Evolutionary conservation across 1,139 yeast species (phyloP), one percentile per base, ranked within the genome.

Genomic region (Debaryomycetaceae sp.): DNA sequence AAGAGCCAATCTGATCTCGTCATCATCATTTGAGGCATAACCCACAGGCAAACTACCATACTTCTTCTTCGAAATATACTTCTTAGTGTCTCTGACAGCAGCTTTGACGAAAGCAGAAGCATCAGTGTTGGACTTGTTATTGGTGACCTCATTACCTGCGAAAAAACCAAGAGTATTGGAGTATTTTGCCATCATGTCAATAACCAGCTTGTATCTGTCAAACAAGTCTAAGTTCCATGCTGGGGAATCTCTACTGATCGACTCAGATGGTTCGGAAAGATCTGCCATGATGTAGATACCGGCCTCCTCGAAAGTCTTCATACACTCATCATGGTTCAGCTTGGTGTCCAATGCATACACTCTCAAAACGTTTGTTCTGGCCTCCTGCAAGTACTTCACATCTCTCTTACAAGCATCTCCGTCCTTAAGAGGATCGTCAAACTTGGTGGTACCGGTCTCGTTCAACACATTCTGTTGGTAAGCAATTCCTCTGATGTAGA

Each of bases 21-120:
- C 69, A 53, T 84, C 95, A 63, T 89, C 96, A 38, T 95, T 95
- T 34, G 96, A 94, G 11, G 96, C 85, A 63, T 89, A 91, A 38
- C 97, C 98, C 32, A 91, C 94, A 4, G 96, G 96, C 42, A 89
- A 84, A 7, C 72, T 59, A 61, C 97, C 79, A 57, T 84, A 78
- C 17, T 83, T 68, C 49, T 58, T 53, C 41, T 75, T 70, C 13
- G 73, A 65, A 47, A 91, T 87, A 61, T 91, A 89, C 51, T 80
- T 79, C 65, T 87, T 89, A 74, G 86, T 83, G 61, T 91, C 98
- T 63, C 98, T 83, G 52, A 87, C 83, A 29, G 94, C 87, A 34
- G 97, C 97, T 63, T 94, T 83, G 46, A 91, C 79, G 58, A 85
- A 91, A 3, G 97, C 95, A 30, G 94, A 79, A 17, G 76, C 70